phyloP scores from a whole-genome alignment of 768 basidiomycete species.

The Amanita polypyramis region DNA sequence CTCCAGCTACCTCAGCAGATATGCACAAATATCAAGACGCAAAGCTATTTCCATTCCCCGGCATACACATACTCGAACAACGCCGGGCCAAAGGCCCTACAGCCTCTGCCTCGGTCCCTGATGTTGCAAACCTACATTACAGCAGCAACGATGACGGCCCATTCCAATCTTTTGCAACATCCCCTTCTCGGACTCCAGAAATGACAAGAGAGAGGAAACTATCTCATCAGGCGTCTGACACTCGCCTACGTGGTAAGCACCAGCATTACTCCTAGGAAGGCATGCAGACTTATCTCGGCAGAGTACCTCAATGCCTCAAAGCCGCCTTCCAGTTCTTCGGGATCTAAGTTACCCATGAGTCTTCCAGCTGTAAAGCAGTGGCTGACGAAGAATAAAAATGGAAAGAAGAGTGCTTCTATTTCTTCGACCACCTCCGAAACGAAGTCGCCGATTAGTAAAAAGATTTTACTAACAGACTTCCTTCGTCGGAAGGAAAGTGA shows the following conservation, averaged over 20 bases:
- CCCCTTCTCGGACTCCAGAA: slow-evolving; percentile 40
- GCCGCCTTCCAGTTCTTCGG: slow-evolving; percentile 11
- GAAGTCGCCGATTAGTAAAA: slow-evolving; percentile 36
- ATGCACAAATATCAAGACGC: slow-evolving; percentile 61
- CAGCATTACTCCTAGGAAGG: slow-evolving; percentile 11
- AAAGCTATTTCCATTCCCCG: slow-evolving; percentile 88
- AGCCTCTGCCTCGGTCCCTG: slow-evolving; percentile 35
- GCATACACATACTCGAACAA: slow-evolving; percentile 69
- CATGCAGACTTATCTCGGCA: not conserved
- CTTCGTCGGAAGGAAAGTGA: slow-evolving; percentile 51
- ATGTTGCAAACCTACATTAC: slow-evolving; percentile 30
- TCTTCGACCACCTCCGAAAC: slow-evolving; percentile 20
- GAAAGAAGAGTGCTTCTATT: slow-evolving; percentile 41
- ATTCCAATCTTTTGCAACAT: slow-evolving; percentile 36
- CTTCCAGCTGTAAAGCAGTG: slow-evolving; percentile 75
- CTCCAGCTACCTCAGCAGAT: slow-evolving; percentile 61
- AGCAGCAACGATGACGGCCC: slow-evolving; percentile 33
- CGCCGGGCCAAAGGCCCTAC: slow-evolving; percentile 44
- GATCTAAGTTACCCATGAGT: slow-evolving; percentile 54
- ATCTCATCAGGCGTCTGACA: slow-evolving; percentile 62
- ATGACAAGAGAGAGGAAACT: slow-evolving; percentile 47
- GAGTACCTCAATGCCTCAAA: slow-evolving; percentile 6
- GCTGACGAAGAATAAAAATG: slow-evolving; percentile 46
- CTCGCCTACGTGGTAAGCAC: slow-evolving; percentile 48
- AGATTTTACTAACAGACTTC: slow-evolving; percentile 60